Evolutionary conservation across 2,329 filamentous ascomycete genomes (phyloP).

Genomic region (Cladosporium colombiae): DNA sequence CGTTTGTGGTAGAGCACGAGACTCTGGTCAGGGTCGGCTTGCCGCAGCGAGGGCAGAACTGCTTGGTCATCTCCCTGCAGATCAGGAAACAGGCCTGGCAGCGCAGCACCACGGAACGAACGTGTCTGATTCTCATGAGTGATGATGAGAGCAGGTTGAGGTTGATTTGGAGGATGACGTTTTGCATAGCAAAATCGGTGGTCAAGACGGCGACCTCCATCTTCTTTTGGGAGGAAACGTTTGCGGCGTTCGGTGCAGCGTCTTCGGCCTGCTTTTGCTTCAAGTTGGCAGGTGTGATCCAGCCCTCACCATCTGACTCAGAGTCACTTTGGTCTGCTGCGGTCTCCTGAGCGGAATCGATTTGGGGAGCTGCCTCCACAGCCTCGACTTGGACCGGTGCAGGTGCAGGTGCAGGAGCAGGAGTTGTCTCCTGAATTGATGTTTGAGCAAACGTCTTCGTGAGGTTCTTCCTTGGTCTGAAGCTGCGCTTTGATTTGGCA

Average conservation of each 20-base stretch:
- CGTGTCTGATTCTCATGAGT: conserved; percentile 75
- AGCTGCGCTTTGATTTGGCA: not conserved
- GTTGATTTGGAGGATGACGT: conserved; percentile 92
- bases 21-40: conserved; percentile 83
- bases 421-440: not conserved
- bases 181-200: conserved; percentile 97
- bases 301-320: conserved; percentile 67
- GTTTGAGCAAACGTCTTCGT: conserved; percentile 11
- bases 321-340: conserved; percentile 20
- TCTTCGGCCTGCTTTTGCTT: conserved; percentile 78
- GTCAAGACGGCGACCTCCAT: conserved; percentile 92
- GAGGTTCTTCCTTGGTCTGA: conserved; percentile 4
- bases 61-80: conserved; percentile 79
- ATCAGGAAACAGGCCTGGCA: conserved; percentile 92
- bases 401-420: not conserved
- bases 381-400: conserved; percentile 1
- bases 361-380: conserved; percentile 29
- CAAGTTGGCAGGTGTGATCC: conserved; percentile 94
- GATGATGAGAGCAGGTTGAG: conserved; percentile 80
- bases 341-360: conserved; percentile 30
- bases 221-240: conserved; percentile 56
- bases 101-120: conserved; percentile 86
- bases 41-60: conserved; percentile 91
- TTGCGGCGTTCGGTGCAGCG: conserved; percentile 46
- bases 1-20: conserved; percentile 77